Evolutionary conservation across 129 eudicot species (phyloP).

Genomic region (Erigeron canadensis): DNA sequence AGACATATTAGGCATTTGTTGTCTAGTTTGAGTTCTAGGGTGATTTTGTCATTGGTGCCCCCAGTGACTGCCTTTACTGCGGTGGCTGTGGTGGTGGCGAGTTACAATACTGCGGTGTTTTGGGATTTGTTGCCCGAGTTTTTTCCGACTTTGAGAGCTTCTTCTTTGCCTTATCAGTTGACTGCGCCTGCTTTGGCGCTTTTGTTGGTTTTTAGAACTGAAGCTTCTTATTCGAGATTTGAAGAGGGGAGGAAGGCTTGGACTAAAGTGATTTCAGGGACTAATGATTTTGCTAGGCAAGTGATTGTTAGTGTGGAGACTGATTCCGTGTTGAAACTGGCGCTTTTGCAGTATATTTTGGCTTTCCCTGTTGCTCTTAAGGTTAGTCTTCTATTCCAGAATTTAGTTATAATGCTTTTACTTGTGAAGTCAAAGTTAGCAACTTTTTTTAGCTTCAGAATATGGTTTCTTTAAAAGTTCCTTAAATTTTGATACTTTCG

Average conservation of each 20-base stretch:
- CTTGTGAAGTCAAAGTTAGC: conserved; percentile 4
- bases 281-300: conserved; percentile 86
- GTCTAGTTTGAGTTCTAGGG: conserved; percentile 73
- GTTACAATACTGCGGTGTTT: conserved; percentile 73
- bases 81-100: conserved; percentile 67
- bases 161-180: conserved; percentile 89
- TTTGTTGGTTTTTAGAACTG: conserved; percentile 91
- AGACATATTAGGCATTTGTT: conserved; percentile 76
- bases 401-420: not conserved
- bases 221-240: conserved; percentile 96
- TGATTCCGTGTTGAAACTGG: conserved; percentile 52
- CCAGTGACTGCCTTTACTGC: conserved; percentile 83
- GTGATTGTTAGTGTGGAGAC: conserved; percentile 71
- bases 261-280: conserved; percentile 74
- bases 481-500: not conserved
- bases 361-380: conserved; percentile 95
- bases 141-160: conserved; percentile 80
- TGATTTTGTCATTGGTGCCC: conserved; percentile 75
- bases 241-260: conserved; percentile 96
- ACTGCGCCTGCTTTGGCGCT: conserved; percentile 98
- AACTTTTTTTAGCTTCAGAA: not conserved
- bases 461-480: not conserved
- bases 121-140: conserved; percentile 74
- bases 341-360: conserved; percentile 81
- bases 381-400: conserved; percentile 40